Evolutionary conservation across 2,329 filamentous ascomycete species (phyloP).

Genomic region (Zasmidium cellare): DNA sequence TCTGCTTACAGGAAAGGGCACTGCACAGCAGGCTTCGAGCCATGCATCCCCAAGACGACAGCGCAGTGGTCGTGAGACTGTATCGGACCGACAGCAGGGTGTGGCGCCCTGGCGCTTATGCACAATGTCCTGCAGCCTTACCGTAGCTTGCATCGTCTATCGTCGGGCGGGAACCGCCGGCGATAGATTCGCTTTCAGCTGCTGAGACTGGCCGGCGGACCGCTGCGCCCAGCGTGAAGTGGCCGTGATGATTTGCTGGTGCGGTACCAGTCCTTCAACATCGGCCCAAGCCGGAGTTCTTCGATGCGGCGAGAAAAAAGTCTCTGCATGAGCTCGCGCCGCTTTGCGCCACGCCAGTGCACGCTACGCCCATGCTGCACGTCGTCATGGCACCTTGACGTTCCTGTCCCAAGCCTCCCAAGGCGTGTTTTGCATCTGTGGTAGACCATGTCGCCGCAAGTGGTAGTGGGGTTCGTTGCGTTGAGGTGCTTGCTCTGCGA

Average conservation of each 20-base stretch:
- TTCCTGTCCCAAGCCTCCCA: slow-evolving; percentile 9
- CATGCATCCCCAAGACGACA: slow-evolving; percentile 10
- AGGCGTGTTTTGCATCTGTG: slow-evolving; percentile 9
- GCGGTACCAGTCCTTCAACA: background rate
- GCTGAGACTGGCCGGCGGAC: background rate
- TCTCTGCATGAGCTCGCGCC: slow-evolving; percentile 20
- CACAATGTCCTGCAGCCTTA: slow-evolving; percentile 18
- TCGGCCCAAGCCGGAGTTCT: slow-evolving; percentile 6
- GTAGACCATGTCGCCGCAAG: slow-evolving; percentile 9
- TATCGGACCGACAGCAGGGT: slow-evolving; percentile 10
- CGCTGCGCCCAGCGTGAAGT: background rate
- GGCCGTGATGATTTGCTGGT: slow-evolving; percentile 7
- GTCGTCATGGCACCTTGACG: slow-evolving; percentile 19
- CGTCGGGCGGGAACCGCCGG: slow-evolving; percentile 4
- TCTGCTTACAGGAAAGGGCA: background rate
- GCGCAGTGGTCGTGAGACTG: slow-evolving; percentile 1
- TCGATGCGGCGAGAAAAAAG: slow-evolving; percentile 11
- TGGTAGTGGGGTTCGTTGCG: slow-evolving; percentile 8
- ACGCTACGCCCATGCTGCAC: slow-evolving; percentile 18
- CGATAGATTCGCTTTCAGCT: slow-evolving; percentile 9
- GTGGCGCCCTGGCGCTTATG: slow-evolving; percentile 9
- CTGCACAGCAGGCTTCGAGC: background rate
- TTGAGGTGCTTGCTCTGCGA: slow-evolving; percentile 16
- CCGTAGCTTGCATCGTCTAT: slow-evolving; percentile 13
- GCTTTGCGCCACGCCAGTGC: slow-evolving; percentile 14